phyloP scores from a whole-genome alignment of 139 green algal genomes.

The Tetraselmis chui region DNA sequence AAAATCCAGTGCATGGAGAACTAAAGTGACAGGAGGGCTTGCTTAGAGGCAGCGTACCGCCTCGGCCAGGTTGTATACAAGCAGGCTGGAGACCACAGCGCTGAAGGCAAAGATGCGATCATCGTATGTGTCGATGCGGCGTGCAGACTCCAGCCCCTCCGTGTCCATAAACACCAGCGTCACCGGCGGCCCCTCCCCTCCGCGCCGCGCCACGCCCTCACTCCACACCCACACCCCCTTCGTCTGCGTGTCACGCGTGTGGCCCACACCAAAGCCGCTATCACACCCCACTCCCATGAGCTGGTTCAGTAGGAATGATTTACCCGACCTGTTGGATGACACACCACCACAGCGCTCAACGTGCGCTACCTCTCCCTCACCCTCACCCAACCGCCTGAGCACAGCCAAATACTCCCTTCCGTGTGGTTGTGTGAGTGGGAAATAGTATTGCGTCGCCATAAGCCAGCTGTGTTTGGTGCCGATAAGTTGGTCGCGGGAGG shows the following conservation, averaged over 20 bases:
- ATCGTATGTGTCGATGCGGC: constrained; percentile 83
- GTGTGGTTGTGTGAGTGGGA: too few relatives aligned
- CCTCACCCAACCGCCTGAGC: too few relatives aligned
- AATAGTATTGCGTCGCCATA: too few relatives aligned
- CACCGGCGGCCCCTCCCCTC: constrained; percentile 5
- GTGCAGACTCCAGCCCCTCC: constrained; percentile 87
- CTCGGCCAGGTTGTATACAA: constrained; percentile 89
- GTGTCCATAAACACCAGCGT: constrained; percentile 86
- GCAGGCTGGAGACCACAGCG: constrained; percentile 61
- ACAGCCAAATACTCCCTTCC: too few relatives aligned
- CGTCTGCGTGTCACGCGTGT: constrained; percentile 84
- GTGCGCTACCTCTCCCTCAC: too few relatives aligned
- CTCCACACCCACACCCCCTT: constrained; percentile 93
- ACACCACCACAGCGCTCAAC: too few relatives aligned
- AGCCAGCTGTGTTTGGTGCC: too few relatives aligned
- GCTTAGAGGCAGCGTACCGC: too few relatives aligned
- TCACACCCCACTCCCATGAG: constrained; percentile 77
- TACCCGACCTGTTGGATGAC: constrained; percentile 82
- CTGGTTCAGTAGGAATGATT: constrained; percentile 90
- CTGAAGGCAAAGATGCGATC: constrained; percentile 90
- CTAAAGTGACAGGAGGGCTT: too few relatives aligned
- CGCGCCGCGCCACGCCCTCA: constrained; percentile 16
- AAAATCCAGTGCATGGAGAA: too few relatives aligned
- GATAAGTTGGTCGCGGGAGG: too few relatives aligned
- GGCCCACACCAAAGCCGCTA: constrained; percentile 85